These are phyloP conservation scores for Corylus avellana DNA, from an alignment of 306 rosid species.

Conservation along the genomic window DNA sequence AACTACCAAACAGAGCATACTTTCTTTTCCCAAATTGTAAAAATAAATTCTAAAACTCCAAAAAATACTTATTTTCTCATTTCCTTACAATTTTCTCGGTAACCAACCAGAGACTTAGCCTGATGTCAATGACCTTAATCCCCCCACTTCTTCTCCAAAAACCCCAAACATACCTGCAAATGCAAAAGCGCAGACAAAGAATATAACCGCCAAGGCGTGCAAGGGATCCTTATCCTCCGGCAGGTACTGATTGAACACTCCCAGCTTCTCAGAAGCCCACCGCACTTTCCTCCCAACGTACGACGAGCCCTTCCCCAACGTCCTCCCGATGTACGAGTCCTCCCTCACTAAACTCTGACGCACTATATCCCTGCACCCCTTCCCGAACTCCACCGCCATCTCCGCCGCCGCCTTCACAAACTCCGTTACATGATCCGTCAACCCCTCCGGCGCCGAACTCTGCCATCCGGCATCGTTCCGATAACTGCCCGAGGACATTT, in stretches of 20 bases:
- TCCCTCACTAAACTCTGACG: slow-evolving; percentile 68
- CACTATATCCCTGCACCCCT: slow-evolving; percentile 86
- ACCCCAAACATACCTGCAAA: slow-evolving; percentile 56
- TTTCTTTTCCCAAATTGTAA: not conserved
- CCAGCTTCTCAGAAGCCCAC: slow-evolving; percentile 43
- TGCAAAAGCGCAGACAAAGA: slow-evolving; percentile 57
- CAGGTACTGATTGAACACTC: slow-evolving; percentile 56
- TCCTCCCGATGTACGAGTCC: slow-evolving; percentile 53
- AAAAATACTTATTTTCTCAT: not conserved
- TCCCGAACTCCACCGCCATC: slow-evolving; percentile 77
- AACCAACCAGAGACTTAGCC: slow-evolving; percentile 5
- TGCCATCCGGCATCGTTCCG: not conserved
- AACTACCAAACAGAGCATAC: not conserved
- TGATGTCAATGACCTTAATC: not conserved
- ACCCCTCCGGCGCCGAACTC: slow-evolving; percentile 32
- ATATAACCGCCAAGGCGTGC: slow-evolving; percentile 68
- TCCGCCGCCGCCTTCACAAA: slow-evolving; percentile 75
- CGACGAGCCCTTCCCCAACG: slow-evolving; percentile 57
- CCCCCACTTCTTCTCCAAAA: slow-evolving; percentile 12
- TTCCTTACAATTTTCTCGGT: not conserved
- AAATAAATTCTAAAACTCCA: not conserved
- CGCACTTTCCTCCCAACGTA: slow-evolving; percentile 37
- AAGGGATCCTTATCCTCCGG: slow-evolving; percentile 94
- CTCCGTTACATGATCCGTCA: slow-evolving; percentile 57
- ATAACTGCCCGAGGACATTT: not conserved